phyloP scores from a whole-genome alignment of 257 asterid genomes.

The Salvia miltiorrhiza region DNA sequence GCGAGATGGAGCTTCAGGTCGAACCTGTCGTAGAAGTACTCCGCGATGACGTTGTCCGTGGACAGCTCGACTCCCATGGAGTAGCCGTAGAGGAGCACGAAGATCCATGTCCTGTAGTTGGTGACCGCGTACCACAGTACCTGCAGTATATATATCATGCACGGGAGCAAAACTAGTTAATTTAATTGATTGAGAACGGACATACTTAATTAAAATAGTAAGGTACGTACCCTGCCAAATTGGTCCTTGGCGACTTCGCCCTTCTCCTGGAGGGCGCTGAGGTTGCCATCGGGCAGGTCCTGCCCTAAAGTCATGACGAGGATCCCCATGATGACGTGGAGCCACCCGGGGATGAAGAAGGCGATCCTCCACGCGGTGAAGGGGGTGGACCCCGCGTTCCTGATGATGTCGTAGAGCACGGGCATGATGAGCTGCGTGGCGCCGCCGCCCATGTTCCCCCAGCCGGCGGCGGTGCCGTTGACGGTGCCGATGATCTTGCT shows the following conservation, averaged over 20 bases:
- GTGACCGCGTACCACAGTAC: constrained; percentile 51
- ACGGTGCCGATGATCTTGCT: constrained; percentile 49
- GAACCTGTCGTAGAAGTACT: constrained; percentile 61
- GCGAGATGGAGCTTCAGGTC: constrained; percentile 51
- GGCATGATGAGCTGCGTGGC: constrained; percentile 75
- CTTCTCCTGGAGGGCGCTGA: constrained; percentile 40
- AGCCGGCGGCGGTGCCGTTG: constrained; percentile 63
- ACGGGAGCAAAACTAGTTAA: too few relatives aligned
- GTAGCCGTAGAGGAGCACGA: constrained; percentile 57
- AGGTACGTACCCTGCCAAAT: constrained; percentile 43
- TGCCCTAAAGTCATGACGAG: constrained; percentile 60
- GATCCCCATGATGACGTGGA: constrained; percentile 56
- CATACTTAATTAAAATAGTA: too few relatives aligned
- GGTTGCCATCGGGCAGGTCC: constrained; percentile 70
- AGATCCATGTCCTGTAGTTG: constrained; percentile 73
- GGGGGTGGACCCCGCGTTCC: constrained; percentile 36
- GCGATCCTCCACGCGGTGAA: constrained; percentile 71
- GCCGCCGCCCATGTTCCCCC: constrained; percentile 84
- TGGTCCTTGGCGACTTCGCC: constrained; percentile 49
- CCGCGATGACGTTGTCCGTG: constrained; percentile 56
- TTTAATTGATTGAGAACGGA: too few relatives aligned
- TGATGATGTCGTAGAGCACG: constrained; percentile 39
- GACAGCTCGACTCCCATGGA: constrained; percentile 73
- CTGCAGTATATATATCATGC: constrained; percentile 52
- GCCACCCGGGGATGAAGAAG: constrained; percentile 59